Conservation (phyloP, 805 yeast species). For the Yarrowia alimentaria region DNA sequence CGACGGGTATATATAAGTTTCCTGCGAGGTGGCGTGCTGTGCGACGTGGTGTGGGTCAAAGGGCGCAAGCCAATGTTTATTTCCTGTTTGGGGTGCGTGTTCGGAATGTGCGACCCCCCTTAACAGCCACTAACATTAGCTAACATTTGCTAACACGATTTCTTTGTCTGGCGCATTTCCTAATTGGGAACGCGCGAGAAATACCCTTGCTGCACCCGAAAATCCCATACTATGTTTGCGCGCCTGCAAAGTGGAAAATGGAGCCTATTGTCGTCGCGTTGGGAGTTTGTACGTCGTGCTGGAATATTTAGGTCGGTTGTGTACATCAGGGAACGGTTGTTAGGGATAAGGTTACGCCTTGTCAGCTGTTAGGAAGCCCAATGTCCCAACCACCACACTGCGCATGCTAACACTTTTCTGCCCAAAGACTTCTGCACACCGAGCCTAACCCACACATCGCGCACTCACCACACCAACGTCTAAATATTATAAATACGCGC, state of each 20-base stretch:
- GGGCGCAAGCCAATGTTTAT: slow-evolving; percentile 5
- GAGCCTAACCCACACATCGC: slow-evolving; percentile 25
- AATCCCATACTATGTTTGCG: slow-evolving; percentile 8
- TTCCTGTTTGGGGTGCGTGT: slow-evolving; percentile 9
- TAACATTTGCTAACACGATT: slow-evolving; percentile 21
- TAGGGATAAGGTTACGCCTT: slow-evolving; percentile 2
- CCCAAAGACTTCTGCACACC: slow-evolving; percentile 3
- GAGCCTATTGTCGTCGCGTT: slow-evolving; percentile 26
- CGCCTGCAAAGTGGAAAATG: slow-evolving; percentile 2
- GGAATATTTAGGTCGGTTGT: not conserved
- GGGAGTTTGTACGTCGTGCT: slow-evolving; percentile 28
- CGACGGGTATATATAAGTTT: slow-evolving; percentile 24
- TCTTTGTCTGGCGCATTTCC: slow-evolving; percentile 20
- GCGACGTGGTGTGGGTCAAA: not conserved
- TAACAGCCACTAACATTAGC: too few relatives aligned
- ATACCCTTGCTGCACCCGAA: slow-evolving; percentile 14
- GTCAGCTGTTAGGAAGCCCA: not conserved
- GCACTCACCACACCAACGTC: slow-evolving; percentile 6
- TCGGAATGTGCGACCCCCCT: too few relatives aligned
- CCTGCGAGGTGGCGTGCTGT: not conserved
- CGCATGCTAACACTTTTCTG: not conserved
- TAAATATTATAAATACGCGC: slow-evolving; percentile 23
- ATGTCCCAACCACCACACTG: not conserved
- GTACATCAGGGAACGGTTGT: slow-evolving; percentile 27
- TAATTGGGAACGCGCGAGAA: slow-evolving; percentile 22